A percentile compares a stretch with the other conserved stretches of the same genome.
phyloP scores from a whole-genome alignment of 2,329 filamentous ascomycete species.

The Cordyceps javanica region DNA sequence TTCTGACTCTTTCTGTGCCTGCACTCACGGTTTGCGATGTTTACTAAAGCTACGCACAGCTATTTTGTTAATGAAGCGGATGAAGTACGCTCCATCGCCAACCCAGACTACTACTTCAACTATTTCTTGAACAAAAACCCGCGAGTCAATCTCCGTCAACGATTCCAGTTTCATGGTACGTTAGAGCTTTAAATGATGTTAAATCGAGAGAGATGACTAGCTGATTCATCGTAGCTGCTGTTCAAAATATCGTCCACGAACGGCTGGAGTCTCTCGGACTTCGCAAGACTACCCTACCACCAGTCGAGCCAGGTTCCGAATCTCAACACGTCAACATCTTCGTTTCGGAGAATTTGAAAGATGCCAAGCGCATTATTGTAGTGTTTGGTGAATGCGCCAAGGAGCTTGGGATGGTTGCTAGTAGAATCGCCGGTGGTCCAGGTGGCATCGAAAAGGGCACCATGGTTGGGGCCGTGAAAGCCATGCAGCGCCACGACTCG shows the following conservation, averaged over 20 bases:
- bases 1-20: conserved; percentile 15
- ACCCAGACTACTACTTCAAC: conserved; percentile 66
- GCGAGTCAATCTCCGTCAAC: conserved; percentile 71
- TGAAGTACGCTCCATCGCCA: conserved; percentile 63
- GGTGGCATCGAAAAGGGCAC: conserved; percentile 68
- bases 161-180: conserved; percentile 67
- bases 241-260: conserved; percentile 52
- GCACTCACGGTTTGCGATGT: conserved; percentile 17
- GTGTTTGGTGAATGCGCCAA: conserved; percentile 67
- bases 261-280: conserved; percentile 60
- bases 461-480: conserved; percentile 55
- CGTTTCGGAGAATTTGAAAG: conserved; percentile 41
- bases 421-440: conserved; percentile 56
- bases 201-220: not conserved
- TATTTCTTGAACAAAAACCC: conserved; percentile 67
- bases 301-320: conserved; percentile 25
- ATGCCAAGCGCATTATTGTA: conserved; percentile 60
- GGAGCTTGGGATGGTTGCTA: conserved; percentile 69
- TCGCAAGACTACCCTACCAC: conserved; percentile 54
- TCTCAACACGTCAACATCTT: conserved; percentile 62
- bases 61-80: conserved; percentile 75
- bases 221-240: conserved; percentile 44
- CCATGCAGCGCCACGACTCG: conserved; percentile 31
- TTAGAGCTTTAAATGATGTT: conserved; percentile 3
- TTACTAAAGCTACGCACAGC: conserved; percentile 35